Base-by-base conservation (phyloP, 1,284 basidiomycete species). In the Sporisorium sorghi region DNA sequence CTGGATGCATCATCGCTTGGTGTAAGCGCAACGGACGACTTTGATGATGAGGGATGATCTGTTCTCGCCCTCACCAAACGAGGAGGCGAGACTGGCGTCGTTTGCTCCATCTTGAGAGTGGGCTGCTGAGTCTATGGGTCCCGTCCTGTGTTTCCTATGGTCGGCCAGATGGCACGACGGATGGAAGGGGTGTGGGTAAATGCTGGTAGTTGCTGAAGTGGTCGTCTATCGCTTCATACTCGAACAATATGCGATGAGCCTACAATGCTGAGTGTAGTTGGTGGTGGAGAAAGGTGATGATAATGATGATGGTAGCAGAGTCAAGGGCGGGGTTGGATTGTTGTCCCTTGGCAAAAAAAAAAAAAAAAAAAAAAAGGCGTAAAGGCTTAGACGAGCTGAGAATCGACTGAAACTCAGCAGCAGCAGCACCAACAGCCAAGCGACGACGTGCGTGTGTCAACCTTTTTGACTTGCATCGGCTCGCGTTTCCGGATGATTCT, bases 51-150 rank as follows among this genome's bases (percentile, higher is more conserved):
- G 19, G 53, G 50, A 15, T 65, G 61, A 19, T 64, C 61, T 1
- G 61, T 71, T 23, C 52, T 47, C 2, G 62, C 48, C 19, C 68
- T 58, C 46, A 50, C 43, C 58, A 71, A 39, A 0, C 44, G 61
- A 39, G 62, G 61, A 23, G 68, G 68, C n/a, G 62, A 71, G 54
- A 33, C 46, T 19, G 58, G 65, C 24, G 26, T 56, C n/a, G 52
- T 8, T 10, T 24, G 44, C n/a, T 47, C 44, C 44, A 48, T 47
- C 9, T n/a, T 39, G 30, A 44, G 28, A 9, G 28, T 40, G 6
- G 30, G 50, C 12, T 52, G 0, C 24, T 28, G 26, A 19, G 6
- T 21, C n/a, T n/a, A n/a, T n/a, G 23, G 21, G 19, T 26, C 39
- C 42, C 14, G 23, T 44, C 43, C 23, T 44, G 14, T 15, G 43